phyloP scores from a whole-genome alignment of 176 grass and related monocot genomes.

The Canna indica region DNA sequence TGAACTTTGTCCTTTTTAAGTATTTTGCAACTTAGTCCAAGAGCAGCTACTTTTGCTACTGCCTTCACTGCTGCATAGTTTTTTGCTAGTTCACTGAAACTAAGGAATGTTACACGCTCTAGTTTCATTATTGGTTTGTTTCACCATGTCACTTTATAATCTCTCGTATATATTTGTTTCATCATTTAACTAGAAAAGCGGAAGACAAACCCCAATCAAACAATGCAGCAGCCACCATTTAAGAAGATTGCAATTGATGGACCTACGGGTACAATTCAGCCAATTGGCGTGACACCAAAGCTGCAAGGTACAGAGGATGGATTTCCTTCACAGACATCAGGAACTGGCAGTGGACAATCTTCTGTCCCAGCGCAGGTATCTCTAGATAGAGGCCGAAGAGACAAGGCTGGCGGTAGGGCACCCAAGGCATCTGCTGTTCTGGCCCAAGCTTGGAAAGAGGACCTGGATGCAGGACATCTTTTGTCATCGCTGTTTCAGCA shows the following conservation, averaged over 20 bases:
- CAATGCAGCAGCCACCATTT: slow-evolving; percentile 44
- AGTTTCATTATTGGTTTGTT: too few relatives aligned
- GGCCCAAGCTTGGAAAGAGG: slow-evolving; percentile 90
- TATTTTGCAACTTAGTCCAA: neutral
- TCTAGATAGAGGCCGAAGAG: slow-evolving; percentile 27
- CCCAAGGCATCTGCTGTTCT: slow-evolving; percentile 45
- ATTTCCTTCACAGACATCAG: slow-evolving; percentile 32
- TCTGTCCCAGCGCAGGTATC: slow-evolving; percentile 31
- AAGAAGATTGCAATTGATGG: slow-evolving; percentile 60
- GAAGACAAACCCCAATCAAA: slow-evolving; percentile 40
- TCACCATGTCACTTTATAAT: neutral
- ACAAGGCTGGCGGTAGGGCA: slow-evolving; percentile 21
- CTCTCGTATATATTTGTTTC: slow-evolving; percentile 1
- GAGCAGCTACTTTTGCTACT: neutral
- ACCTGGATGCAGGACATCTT: slow-evolving; percentile 54
- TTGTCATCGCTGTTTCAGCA: slow-evolving; percentile 43
- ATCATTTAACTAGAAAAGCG: slow-evolving; percentile 45
- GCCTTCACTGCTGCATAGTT: neutral
- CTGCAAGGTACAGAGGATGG: slow-evolving; percentile 37
- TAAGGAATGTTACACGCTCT: too few relatives aligned
- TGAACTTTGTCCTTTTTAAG: too few relatives aligned
- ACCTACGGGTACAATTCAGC: slow-evolving; percentile 25
- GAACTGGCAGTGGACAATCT: slow-evolving; percentile 27
- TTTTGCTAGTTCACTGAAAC: neutral
- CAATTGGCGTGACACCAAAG: slow-evolving; percentile 26